Conservation (phyloP, 768 basidiomycete genomes). For the Trametes punicea region DNA sequence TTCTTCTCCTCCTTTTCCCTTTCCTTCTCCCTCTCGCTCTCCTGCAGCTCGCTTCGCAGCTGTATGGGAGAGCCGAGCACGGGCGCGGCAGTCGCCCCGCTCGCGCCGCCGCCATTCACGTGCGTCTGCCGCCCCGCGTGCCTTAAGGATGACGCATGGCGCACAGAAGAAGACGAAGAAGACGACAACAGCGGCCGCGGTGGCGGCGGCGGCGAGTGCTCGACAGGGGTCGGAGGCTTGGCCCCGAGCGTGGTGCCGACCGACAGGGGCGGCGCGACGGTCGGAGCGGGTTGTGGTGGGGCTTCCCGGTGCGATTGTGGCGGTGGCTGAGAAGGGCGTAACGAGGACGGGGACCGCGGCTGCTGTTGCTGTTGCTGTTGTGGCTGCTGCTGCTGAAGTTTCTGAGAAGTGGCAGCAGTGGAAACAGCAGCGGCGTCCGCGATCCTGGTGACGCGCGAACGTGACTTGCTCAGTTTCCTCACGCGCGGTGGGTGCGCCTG, state of each 20-base stretch:
- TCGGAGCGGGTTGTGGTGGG: background rate
- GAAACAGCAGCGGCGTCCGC: background rate
- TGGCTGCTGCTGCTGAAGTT: background rate
- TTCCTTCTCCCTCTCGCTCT: no score
- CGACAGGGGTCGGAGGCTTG: slow-evolving; percentile 19
- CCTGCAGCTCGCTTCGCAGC: slow-evolving; percentile 11
- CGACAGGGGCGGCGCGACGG: background rate
- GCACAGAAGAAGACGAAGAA: background rate
- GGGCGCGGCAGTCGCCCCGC: no score
- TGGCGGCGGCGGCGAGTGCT: slow-evolving; percentile 12
- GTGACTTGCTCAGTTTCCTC: slow-evolving; percentile 23
- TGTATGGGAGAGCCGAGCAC: slow-evolving; percentile 17
- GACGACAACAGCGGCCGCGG: background rate
- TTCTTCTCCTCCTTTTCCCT: no score
- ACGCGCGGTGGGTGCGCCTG: background rate
- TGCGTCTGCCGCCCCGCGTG: background rate
- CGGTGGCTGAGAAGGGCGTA: background rate
- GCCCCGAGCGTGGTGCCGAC: slow-evolving; percentile 6
- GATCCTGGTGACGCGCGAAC: slow-evolving; percentile 12
- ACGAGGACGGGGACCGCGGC: background rate
- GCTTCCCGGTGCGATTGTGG: background rate
- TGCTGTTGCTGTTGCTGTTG: background rate
- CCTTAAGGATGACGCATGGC: background rate
- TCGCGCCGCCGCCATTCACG: background rate
- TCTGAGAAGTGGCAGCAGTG: background rate